A percentile compares a stretch with the other conserved stretches of the same genome.
phyloP scores from a whole-genome alignment of 306 rosid genomes.

The Cucumis sativus region Cucumber_9930_V3 NC_026661.2:667001-667500 shows the following conservation, averaged over 20 bases:
- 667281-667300: neutral
- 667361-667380: too few relatives aligned
- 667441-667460: too few relatives aligned
- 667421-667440: too few relatives aligned
- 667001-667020: neutral
- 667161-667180: neutral
- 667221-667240: neutral
- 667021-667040: constrained; percentile 4
- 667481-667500: too few relatives aligned
- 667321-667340: too few relatives aligned
- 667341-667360: too few relatives aligned
- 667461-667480: too few relatives aligned
- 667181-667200: neutral
- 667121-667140: neutral
- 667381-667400: too few relatives aligned
- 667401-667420: too few relatives aligned
- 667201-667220: neutral
- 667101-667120: neutral
- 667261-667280: too few relatives aligned
- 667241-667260: neutral
- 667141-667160: neutral
- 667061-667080: neutral
- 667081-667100: neutral
- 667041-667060: neutral
- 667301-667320: too few relatives aligned